Base-by-base conservation (phyloP, 768 basidiomycete species). In the Gymnopilus dilepis region DNA sequence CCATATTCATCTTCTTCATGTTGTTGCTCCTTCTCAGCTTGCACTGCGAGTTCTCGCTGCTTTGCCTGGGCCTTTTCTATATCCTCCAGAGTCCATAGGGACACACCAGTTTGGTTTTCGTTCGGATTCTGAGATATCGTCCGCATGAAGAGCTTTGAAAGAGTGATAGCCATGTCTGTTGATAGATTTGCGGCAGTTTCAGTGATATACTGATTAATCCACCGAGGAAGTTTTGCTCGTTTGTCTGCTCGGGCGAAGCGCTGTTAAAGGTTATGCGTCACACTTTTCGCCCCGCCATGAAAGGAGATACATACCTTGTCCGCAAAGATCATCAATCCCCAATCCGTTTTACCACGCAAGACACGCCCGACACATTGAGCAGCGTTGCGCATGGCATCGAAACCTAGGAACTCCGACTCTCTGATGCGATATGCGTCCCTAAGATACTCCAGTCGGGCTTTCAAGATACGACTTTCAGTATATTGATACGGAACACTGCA, bases 171-270 rank as follows among this genome's bases (percentile, higher is more conserved):
- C 94, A 97, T 97, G 74, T 99, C 97, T 8, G 96, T 99, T 12
- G 97, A 99, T 52, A 99, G 81, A 75, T 99, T 99, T 9, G 97
- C 92, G 19, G 95, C 93, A 0, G 95, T 91, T 73, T 99, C 97
- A n/a, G 95, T 97, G 70, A 99, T 99, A 73, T 97, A 98, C 71
- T 97, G 95, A 73, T 99, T 98, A 67, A 99, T 99, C 97, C 97
- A 99, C 42, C 93, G 89, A 6, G 97, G 97, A 65, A 99, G 80
- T 82, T 98, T 98, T 34, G 94, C 91, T 37, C 97, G 85, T 77
- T 97, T 97, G 70, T 97, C 94, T 6, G 91, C 90, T 51, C 95
- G 86, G 11, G 94, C 94, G 72, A 95, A 97, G 21, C 94, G 90
- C 94, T 97, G 68, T 3, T 37, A 28, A 60, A 52, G 56, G 7